Conservation (phyloP, 140 eudicot species). For the Bidens hawaiensis region DNA sequence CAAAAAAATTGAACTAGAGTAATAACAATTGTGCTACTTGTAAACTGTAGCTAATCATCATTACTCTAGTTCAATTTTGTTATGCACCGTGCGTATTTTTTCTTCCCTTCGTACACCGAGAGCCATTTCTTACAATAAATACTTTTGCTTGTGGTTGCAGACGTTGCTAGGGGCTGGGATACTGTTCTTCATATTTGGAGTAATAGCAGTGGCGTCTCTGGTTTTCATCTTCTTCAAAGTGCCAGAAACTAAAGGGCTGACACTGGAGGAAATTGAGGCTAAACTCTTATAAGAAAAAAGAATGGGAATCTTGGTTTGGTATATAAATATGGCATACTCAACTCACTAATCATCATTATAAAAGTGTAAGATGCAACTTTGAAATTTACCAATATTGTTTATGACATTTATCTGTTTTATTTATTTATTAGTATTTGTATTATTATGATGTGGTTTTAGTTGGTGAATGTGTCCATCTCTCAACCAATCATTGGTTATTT, state of each 20-base stretch:
- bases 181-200: conserved; percentile 82
- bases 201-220: conserved; percentile 67
- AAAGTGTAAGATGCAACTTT: conserved; percentile 10
- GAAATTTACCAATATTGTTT: neutral
- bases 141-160: conserved; percentile 35
- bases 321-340: conserved; percentile 4
- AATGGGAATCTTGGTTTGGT: neutral
- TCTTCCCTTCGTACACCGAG: neutral
- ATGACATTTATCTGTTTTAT: neutral
- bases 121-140: neutral
- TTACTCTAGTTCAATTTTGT: too few species aligned
- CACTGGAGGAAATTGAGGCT: conserved; percentile 94
- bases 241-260: conserved; percentile 96
- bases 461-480: neutral
- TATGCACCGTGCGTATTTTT: too few species aligned
- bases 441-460: neutral
- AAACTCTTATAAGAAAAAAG: conserved; percentile 48
- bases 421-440: neutral
- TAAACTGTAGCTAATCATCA: too few species aligned
- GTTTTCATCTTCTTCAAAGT: conserved; percentile 64
- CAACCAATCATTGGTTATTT: neutral
- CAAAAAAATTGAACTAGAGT: too few species aligned
- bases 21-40: too few species aligned
- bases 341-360: neutral
- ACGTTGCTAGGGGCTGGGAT: conserved; percentile 78